These are phyloP conservation scores for Thielaviopsis ethacetica DNA, from an alignment of 2,329 filamentous ascomycete species.

Conservation along the genomic window DNA sequence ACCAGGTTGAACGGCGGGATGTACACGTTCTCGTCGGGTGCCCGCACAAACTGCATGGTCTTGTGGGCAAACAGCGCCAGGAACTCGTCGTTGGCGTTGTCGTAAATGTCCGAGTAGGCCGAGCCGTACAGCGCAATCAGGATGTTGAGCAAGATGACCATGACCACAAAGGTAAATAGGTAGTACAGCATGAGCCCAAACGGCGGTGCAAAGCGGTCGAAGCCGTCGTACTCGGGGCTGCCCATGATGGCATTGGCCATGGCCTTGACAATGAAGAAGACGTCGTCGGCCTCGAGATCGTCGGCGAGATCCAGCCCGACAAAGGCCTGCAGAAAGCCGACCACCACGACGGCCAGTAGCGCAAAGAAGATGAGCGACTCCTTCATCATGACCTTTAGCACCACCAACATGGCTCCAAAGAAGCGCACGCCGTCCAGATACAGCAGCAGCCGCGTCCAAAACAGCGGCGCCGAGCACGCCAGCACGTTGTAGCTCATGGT, in stretches of 20 bases:
- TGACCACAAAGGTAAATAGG: slow-evolving; percentile 92
- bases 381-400: slow-evolving; percentile 89
- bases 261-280: slow-evolving; percentile 56
- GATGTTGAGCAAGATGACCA: slow-evolving; percentile 84
- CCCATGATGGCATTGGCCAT: slow-evolving; percentile 89
- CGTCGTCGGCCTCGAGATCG: slow-evolving; percentile 50
- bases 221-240: slow-evolving; percentile 74
- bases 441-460: slow-evolving; percentile 82
- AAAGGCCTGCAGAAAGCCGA: slow-evolving; percentile 87
- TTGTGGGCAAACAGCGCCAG: slow-evolving; percentile 86
- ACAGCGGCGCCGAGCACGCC: slow-evolving; percentile 87
- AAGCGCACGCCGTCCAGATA: slow-evolving; percentile 91
- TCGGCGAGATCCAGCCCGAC: slow-evolving; percentile 79
- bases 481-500: slow-evolving; percentile 83
- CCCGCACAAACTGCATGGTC: slow-evolving; percentile 91
- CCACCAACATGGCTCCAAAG: slow-evolving; percentile 95
- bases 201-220: slow-evolving; percentile 79
- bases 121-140: slow-evolving; percentile 95
- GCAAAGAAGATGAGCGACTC: slow-evolving; percentile 94
- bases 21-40: slow-evolving; percentile 95
- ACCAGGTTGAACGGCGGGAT: slow-evolving; percentile 91
- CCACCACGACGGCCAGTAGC: slow-evolving; percentile 63
- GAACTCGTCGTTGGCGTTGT: slow-evolving; percentile 88
- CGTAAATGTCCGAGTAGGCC: slow-evolving; percentile 87
- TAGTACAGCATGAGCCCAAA: slow-evolving; percentile 96